Percentiles rank a stretch among this genome's conserved stretches.
Evolutionary conservation across 441 rosid species (phyloP).

Genomic region (Gossypium davidsonii): DNA sequence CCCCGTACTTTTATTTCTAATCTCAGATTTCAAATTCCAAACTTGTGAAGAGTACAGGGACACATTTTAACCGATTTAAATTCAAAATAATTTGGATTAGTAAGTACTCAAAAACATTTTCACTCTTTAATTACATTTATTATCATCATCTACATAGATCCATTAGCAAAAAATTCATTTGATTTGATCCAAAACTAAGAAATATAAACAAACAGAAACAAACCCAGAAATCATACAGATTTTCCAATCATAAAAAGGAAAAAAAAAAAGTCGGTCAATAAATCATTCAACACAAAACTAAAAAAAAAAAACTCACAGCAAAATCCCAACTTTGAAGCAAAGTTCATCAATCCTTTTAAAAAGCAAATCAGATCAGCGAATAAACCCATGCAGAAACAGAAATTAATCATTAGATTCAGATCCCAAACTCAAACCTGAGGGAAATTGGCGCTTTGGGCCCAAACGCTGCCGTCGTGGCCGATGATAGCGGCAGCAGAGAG

Average conservation of each 20-base stretch:
- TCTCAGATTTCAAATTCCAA: no score
- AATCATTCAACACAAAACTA: background rate
- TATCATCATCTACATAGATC: background rate
- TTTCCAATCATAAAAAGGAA: background rate
- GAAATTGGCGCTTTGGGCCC: constrained; percentile 64
- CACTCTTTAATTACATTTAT: background rate
- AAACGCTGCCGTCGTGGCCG: constrained; percentile 67
- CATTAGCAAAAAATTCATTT: background rate
- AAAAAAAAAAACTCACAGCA: background rate
- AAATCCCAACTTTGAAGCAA: background rate
- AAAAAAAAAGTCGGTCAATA: background rate
- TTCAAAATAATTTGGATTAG: background rate
- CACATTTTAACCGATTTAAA: background rate
- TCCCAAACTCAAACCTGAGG: constrained; percentile 37
- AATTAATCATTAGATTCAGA: constrained; percentile 10
- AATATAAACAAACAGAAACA: background rate
- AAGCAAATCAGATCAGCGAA: constrained; percentile 8
- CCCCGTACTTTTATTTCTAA: no score
- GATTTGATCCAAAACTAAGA: background rate
- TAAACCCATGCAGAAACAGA: background rate
- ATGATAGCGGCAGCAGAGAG: constrained; percentile 61
- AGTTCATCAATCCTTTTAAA: background rate
- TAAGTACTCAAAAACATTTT: background rate
- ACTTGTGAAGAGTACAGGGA: no score
- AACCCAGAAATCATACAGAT: background rate